These are phyloP conservation scores for Rhodotorula toruloides DNA, from an alignment of 768 basidiomycete species.

Conservation along the genomic window DNA sequence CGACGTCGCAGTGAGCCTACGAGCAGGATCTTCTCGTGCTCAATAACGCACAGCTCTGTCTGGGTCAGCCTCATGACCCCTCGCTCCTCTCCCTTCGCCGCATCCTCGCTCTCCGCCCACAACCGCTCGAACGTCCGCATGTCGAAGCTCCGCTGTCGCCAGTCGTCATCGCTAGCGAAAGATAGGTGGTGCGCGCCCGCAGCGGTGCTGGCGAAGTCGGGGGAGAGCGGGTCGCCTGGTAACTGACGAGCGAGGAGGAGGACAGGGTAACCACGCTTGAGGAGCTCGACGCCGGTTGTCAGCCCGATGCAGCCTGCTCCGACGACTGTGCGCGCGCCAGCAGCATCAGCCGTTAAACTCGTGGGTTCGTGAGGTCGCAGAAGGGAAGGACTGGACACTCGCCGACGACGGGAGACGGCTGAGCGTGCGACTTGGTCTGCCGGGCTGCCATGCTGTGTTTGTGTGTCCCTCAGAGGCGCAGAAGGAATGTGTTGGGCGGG, in stretches of 20 bases:
- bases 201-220: constrained; percentile 43
- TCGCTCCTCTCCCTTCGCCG: constrained; percentile 30
- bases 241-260: constrained; percentile 45
- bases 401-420: constrained; percentile 23
- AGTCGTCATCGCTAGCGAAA: constrained; percentile 46
- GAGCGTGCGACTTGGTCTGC: not conserved
- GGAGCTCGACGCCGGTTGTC: constrained; percentile 45
- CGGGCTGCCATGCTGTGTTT: not conserved
- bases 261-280: constrained; percentile 40
- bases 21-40: too few species aligned
- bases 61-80: constrained; percentile 45
- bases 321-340: constrained; percentile 32
- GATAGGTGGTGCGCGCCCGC: constrained; percentile 48
- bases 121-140: constrained; percentile 44
- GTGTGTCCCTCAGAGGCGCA: too few species aligned
- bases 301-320: constrained; percentile 48
- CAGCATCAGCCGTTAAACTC: not conserved
- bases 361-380: too few species aligned
- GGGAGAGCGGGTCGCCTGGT: constrained; percentile 43
- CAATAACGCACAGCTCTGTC: constrained; percentile 46
- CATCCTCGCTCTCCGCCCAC: constrained; percentile 40
- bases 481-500: too few species aligned
- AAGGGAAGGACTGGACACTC: not conserved
- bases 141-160: constrained; percentile 43
- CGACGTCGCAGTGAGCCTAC: not conserved